phyloP scores from a whole-genome alignment of 1,139 yeast genomes.

The Geotrichum histeridarum region DNA sequence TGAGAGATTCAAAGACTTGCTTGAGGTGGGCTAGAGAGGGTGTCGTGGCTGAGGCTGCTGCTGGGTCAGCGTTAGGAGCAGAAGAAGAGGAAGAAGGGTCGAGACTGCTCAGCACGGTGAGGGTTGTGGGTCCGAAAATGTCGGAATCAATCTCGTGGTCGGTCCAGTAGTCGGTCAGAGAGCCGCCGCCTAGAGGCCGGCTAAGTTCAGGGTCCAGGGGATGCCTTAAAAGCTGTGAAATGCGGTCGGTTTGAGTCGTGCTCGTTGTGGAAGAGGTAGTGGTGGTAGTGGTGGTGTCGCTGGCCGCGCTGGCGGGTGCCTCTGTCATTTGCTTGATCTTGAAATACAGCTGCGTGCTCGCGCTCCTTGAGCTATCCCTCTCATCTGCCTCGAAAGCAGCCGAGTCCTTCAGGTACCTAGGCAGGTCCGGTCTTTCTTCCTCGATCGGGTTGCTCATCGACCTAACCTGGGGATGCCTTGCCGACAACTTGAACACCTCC shows the following conservation, averaged over 20 bases:
- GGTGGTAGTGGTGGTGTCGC: not conserved
- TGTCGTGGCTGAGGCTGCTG: not conserved
- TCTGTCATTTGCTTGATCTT: slow-evolving; percentile 28
- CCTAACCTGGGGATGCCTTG: slow-evolving; percentile 11
- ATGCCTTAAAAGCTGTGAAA: not conserved
- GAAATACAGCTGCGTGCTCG: slow-evolving; percentile 11
- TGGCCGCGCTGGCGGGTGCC: slow-evolving; percentile 8
- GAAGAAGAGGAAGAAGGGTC: not conserved
- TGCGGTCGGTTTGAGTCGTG: slow-evolving; percentile 4
- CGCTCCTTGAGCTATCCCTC: slow-evolving; percentile 17
- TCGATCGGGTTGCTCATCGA: slow-evolving; percentile 16
- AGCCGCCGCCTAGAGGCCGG: slow-evolving; percentile 20
- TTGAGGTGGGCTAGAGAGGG: slow-evolving; percentile 21
- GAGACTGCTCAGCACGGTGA: slow-evolving; percentile 5
- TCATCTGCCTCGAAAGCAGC: slow-evolving; percentile 15
- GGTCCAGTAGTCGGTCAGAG: slow-evolving; percentile 8
- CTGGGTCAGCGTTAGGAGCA: not conserved
- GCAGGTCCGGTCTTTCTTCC: slow-evolving; percentile 16
- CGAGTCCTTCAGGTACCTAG: slow-evolving; percentile 2
- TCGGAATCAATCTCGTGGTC: slow-evolving; percentile 13
- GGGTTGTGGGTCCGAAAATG: slow-evolving; percentile 16
- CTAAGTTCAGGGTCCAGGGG: slow-evolving; percentile 12
- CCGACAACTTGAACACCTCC: slow-evolving; percentile 25
- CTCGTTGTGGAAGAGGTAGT: not conserved
- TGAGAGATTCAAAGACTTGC: slow-evolving; percentile 33